Evolutionary conservation across 176 grass and related monocot genomes (phyloP).

Genomic region (Oryza officinalis): DNA sequence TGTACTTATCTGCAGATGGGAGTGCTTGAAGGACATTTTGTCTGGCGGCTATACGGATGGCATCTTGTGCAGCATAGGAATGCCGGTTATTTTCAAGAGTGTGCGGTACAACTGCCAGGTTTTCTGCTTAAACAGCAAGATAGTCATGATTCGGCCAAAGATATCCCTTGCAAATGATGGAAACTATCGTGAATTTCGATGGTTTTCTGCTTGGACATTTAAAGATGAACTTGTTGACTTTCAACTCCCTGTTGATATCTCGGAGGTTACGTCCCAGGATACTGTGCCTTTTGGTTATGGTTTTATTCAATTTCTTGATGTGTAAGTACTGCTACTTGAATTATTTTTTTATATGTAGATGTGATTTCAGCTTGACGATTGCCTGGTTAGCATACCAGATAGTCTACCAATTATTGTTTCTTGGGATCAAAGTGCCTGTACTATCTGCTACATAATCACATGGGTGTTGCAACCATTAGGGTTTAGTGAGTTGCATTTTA

Average conservation of each 20-base stretch:
- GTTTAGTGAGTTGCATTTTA: background rate
- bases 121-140: conserved; percentile 85
- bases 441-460: background rate
- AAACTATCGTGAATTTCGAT: conserved; percentile 93
- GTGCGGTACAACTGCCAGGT: conserved; percentile 95
- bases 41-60: conserved; percentile 68
- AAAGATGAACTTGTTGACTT: conserved; percentile 77
- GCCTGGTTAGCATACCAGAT: background rate
- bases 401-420: background rate
- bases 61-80: conserved; percentile 95
- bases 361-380: conserved; percentile 22
- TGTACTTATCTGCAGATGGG: conserved; percentile 66
- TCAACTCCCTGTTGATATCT: conserved; percentile 69
- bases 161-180: conserved; percentile 94
- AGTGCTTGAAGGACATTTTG: conserved; percentile 85
- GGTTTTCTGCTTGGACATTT: conserved; percentile 92
- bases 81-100: conserved; percentile 87
- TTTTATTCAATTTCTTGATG: conserved; percentile 82
- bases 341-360: conserved; percentile 6
- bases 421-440: background rate
- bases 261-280: conserved; percentile 65
- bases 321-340: conserved; percentile 61
- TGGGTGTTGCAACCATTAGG: no score
- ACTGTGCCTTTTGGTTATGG: conserved; percentile 88
- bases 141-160: conserved; percentile 94